Evolutionary conservation across 2,329 filamentous ascomycete genomes (phyloP).

Genomic region (Pleoardoris graminearum): DNA sequence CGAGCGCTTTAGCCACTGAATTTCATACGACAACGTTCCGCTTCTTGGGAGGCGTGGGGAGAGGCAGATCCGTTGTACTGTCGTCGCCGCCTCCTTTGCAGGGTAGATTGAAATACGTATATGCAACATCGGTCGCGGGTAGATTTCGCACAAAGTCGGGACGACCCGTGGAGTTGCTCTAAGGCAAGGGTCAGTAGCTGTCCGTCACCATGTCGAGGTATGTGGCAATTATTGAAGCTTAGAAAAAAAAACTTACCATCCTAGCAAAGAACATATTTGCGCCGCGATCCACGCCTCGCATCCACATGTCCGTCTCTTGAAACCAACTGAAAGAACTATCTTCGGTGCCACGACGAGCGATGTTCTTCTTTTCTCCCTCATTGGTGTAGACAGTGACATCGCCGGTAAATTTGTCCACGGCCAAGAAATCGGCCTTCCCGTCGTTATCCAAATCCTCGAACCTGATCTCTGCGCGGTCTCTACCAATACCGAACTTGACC

Average conservation of each 20-base stretch:
- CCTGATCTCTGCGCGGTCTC: slow-evolving; percentile 44
- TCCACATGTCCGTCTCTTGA: neutral
- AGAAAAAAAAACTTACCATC: slow-evolving; percentile 1
- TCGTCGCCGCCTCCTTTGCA: slow-evolving; percentile 5
- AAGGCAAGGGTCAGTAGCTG: neutral
- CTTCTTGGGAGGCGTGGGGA: neutral
- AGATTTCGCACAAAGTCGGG: slow-evolving; percentile 4
- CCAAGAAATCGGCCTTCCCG: slow-evolving; percentile 34
- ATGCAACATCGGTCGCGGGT: slow-evolving; percentile 1
- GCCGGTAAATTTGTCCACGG: slow-evolving; percentile 43
- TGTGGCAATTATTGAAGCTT: too few relatives aligned
- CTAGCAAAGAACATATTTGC: slow-evolving; percentile 18
- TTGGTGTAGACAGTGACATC: slow-evolving; percentile 41
- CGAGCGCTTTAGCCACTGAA: too few relatives aligned
- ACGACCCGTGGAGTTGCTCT: slow-evolving; percentile 1
- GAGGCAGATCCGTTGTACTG: neutral
- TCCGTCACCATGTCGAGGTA: neutral
- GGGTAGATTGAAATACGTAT: slow-evolving; percentile 2
- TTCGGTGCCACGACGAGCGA: slow-evolving; percentile 15
- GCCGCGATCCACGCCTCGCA: slow-evolving; percentile 11
- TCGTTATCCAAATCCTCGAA: slow-evolving; percentile 49
- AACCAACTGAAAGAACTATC: slow-evolving; percentile 12
- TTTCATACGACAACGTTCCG: too few relatives aligned
- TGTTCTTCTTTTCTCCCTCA: slow-evolving; percentile 16
- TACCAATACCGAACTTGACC: slow-evolving; percentile 13